Percentiles rank a stretch among this genome's conserved stretches.
Evolutionary conservation across 179 eudicot species (phyloP).

Genomic region (Camellia oleifera): DNA sequence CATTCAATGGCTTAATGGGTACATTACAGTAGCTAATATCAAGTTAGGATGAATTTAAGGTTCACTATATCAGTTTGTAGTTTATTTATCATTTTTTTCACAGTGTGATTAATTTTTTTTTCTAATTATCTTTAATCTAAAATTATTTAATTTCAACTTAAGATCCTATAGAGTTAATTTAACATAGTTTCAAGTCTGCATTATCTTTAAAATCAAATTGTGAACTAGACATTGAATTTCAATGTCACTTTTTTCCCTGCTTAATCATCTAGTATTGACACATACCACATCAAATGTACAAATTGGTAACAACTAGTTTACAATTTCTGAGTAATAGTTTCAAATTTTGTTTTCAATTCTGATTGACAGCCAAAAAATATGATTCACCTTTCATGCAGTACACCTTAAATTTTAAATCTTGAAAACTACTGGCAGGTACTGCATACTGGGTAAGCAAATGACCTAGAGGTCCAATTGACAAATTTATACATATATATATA

Average conservation of each 20-base stretch:
- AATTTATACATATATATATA: not conserved
- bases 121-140: not conserved
- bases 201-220: not conserved
- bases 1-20: not conserved
- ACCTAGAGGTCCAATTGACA: not conserved
- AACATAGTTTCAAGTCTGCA: not conserved
- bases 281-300: not conserved
- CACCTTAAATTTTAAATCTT: not conserved
- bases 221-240: not conserved
- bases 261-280: not conserved
- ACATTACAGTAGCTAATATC: not conserved
- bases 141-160: too few relatives aligned
- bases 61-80: not conserved
- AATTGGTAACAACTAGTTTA: not conserved
- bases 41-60: not conserved
- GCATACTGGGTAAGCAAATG: not conserved
- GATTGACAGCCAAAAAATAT: not conserved
- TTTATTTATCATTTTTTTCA: too few relatives aligned
- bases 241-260: not conserved
- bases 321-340: not conserved
- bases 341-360: not conserved
- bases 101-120: not conserved
- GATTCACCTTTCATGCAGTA: not conserved
- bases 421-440: not conserved
- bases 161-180: not conserved